These are phyloP conservation scores for Boletellus emodensis DNA, from an alignment of 768 basidiomycete species.

Conservation along the genomic window DNA sequence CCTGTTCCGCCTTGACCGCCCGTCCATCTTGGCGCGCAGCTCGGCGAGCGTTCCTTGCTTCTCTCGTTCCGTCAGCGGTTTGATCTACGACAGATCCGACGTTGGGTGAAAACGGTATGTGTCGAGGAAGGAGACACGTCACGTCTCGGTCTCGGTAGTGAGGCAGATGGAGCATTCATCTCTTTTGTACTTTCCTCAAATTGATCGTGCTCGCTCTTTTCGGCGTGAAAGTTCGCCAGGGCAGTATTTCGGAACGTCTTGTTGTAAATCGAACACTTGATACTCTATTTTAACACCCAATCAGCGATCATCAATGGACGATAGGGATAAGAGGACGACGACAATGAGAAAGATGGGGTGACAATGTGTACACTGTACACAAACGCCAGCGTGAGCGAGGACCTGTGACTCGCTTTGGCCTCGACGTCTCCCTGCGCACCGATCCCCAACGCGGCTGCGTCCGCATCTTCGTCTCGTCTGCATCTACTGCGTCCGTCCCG, in stretches of 20 bases:
- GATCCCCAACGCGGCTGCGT: slow-evolving; percentile 54
- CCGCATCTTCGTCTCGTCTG: slow-evolving; percentile 63
- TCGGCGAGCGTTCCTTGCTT: slow-evolving; percentile 79
- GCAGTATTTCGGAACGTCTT: slow-evolving; percentile 86
- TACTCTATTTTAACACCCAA: slow-evolving; percentile 46
- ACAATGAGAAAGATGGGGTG: too few relatives aligned
- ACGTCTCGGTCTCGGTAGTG: too few relatives aligned
- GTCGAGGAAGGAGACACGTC: too few relatives aligned
- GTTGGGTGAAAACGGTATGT: too few relatives aligned
- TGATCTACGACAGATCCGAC: slow-evolving; percentile 52
- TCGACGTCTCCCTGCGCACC: slow-evolving; percentile 41
- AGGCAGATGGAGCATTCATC: slow-evolving; percentile 36
- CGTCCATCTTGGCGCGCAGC: slow-evolving; percentile 78
- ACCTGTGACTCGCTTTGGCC: slow-evolving; percentile 54
- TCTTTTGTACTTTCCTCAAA: slow-evolving; percentile 97
- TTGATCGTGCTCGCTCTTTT: slow-evolving; percentile 92
- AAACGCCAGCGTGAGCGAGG: too few relatives aligned
- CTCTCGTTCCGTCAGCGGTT: slow-evolving; percentile 93
- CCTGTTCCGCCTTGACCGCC: slow-evolving; percentile 63
- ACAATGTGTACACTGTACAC: too few relatives aligned
- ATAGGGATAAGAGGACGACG: too few relatives aligned
- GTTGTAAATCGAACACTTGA: slow-evolving; percentile 79
- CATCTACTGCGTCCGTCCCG: slow-evolving; percentile 25
- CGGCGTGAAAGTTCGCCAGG: slow-evolving; percentile 88
- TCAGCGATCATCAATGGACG: too few relatives aligned